A percentile compares a stretch with the other conserved stretches of the same genome.
phyloP scores from a whole-genome alignment of 495 filamentous ascomycete species.

The Talaromyces thailandensis region DNA sequence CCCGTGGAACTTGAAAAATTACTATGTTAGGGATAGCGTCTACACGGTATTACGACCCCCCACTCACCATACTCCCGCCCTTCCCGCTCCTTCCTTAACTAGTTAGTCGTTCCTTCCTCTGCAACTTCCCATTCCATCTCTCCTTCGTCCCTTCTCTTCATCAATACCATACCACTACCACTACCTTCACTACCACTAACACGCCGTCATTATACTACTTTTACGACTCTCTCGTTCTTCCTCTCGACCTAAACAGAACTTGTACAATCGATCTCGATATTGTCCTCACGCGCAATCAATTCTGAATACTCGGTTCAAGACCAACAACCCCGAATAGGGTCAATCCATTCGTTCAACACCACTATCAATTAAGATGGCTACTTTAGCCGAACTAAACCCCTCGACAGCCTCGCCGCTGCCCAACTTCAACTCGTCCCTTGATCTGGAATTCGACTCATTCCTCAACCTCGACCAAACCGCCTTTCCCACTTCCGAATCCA shows the following conservation, averaged over 20 bases:
- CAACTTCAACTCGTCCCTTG: conserved; percentile 24
- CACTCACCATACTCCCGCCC: no score
- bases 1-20: no score
- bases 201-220: neutral
- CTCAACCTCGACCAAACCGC: conserved; percentile 42
- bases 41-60: no score
- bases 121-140: no score
- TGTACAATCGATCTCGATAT: neutral
- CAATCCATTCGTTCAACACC: neutral
- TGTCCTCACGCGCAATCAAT: neutral
- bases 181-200: neutral
- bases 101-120: no score
- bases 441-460: conserved; percentile 41
- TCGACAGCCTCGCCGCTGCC: conserved; percentile 19
- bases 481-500: conserved; percentile 29
- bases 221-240: neutral
- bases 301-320: neutral
- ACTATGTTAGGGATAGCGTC: no score
- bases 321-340: neutral
- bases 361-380: conserved; percentile 21
- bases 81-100: no score
- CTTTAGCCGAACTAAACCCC: conserved; percentile 31
- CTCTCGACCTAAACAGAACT: neutral
- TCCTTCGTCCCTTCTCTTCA: neutral
- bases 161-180: neutral